Evolutionary conservation across 495 filamentous ascomycete genomes (phyloP).

Genomic region (Xylaria nigripes): DNA sequence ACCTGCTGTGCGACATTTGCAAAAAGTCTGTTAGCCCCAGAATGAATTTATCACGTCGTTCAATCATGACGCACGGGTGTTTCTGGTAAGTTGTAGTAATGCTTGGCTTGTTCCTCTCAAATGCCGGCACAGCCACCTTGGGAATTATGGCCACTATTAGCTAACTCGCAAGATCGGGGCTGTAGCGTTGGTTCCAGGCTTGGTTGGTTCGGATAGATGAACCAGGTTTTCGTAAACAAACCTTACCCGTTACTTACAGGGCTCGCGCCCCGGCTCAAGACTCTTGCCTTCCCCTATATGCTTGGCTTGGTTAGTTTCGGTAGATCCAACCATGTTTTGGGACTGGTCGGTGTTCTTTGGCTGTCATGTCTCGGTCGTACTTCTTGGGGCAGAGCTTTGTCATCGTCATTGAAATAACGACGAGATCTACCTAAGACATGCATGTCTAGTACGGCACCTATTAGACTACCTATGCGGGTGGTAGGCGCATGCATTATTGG

Average conservation of each 20-base stretch:
- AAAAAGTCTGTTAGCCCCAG: not conserved
- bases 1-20: constrained; percentile 1
- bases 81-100: not conserved
- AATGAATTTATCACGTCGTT: not conserved
- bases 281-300: not conserved
- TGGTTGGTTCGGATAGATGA: too few relatives aligned
- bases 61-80: not conserved
- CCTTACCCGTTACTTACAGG: not conserved
- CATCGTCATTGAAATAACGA: not conserved
- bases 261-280: not conserved
- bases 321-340: not conserved
- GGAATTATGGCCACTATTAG: not conserved
- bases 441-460: not conserved
- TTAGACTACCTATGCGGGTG: not conserved
- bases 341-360: not conserved
- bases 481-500: not conserved
- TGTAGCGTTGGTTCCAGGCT: too few relatives aligned
- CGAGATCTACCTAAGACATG: not conserved
- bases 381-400: not conserved
- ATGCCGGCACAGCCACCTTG: not conserved
- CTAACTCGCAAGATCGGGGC: not conserved
- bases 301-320: not conserved
- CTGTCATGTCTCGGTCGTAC: constrained; percentile 6
- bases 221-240: not conserved
- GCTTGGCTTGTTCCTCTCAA: not conserved